A percentile compares a stretch with the other conserved stretches of the same genome.
Evolutionary conservation across 805 yeast genomes (phyloP).

Genomic region (Starmerella kuoi): DNA sequence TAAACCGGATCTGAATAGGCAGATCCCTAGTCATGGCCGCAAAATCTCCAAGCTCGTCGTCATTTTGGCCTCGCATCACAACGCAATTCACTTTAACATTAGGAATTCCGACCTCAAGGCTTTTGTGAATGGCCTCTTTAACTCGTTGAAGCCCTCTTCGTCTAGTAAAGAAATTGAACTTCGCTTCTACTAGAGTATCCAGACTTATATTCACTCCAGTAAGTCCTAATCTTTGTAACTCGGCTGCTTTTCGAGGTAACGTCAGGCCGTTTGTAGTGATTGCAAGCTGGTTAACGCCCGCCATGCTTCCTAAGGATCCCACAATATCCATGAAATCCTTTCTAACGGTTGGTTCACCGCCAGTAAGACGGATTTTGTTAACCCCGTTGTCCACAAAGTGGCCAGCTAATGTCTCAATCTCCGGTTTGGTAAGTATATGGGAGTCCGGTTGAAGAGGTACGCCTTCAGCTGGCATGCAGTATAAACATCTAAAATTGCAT

Average conservation of each 20-base stretch:
- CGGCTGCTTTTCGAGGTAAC: slow-evolving; percentile 37
- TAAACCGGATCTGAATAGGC: slow-evolving; percentile 40
- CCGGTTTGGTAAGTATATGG: slow-evolving; percentile 34
- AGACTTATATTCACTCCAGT: slow-evolving; percentile 39
- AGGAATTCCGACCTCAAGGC: slow-evolving; percentile 35
- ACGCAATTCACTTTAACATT: slow-evolving; percentile 41
- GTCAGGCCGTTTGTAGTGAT: slow-evolving; percentile 44
- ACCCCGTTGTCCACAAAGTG: slow-evolving; percentile 40
- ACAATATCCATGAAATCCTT: slow-evolving; percentile 39
- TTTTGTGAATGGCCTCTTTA: slow-evolving; percentile 34
- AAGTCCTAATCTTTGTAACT: slow-evolving; percentile 34
- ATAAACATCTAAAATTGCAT: slow-evolving; percentile 36
- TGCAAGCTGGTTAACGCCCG: slow-evolving; percentile 38
- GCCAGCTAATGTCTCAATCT: slow-evolving; percentile 34
- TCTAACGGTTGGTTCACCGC: slow-evolving; percentile 47
- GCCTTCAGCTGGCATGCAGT: slow-evolving; percentile 50
- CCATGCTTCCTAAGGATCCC: slow-evolving; percentile 29
- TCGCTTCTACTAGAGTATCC: slow-evolving; percentile 42
- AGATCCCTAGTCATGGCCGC: slow-evolving; percentile 33
- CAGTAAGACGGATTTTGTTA: slow-evolving; percentile 41
- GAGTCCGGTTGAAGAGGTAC: slow-evolving; percentile 37
- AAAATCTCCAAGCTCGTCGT: slow-evolving; percentile 41
- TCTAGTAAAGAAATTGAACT: slow-evolving; percentile 38
- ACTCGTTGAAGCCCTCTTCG: slow-evolving; percentile 40
- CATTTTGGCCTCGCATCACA: slow-evolving; percentile 39